A percentile compares a stretch with the other conserved stretches of the same genome.
phyloP scores from a whole-genome alignment of 108 stramenopile genomes.

The Nannochloropsis salina region DNA sequence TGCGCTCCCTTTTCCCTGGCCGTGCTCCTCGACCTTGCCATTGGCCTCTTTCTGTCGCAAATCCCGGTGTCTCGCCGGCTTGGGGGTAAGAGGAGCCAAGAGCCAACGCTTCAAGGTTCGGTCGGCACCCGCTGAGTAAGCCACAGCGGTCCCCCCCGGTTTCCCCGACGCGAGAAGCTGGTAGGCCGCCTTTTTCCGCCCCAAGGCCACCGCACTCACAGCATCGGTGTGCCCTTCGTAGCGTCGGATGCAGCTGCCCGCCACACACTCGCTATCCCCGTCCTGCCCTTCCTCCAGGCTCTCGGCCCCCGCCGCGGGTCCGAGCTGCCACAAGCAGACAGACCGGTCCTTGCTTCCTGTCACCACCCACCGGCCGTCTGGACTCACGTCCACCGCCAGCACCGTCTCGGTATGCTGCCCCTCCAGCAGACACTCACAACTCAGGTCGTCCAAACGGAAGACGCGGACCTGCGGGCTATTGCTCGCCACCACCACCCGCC shows the following conservation, averaged over 20 bases:
- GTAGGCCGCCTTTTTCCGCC: slow-evolving; percentile 51
- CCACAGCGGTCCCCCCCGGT: slow-evolving; percentile 79
- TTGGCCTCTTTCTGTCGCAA: slow-evolving; percentile 23
- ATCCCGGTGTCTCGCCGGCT: not conserved
- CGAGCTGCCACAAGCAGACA: slow-evolving; percentile 67
- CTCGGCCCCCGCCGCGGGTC: not conserved
- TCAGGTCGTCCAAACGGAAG: slow-evolving; percentile 65
- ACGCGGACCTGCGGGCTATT: slow-evolving; percentile 85
- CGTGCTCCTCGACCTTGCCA: slow-evolving; percentile 33
- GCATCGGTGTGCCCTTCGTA: slow-evolving; percentile 34
- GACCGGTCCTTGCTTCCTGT: slow-evolving; percentile 85
- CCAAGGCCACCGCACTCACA: slow-evolving; percentile 31
- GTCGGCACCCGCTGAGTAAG: slow-evolving; percentile 80
- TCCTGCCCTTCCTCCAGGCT: not conserved
- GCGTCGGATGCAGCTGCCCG: not conserved
- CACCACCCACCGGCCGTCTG: slow-evolving; percentile 72
- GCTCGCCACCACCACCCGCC: slow-evolving; percentile 76
- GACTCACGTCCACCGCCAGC: slow-evolving; percentile 77
- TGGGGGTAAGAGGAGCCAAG: slow-evolving; percentile 54
- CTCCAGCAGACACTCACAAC: slow-evolving; percentile 67
- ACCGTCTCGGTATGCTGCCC: slow-evolving; percentile 84
- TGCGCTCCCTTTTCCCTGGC: slow-evolving; percentile 50
- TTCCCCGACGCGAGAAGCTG: slow-evolving; percentile 69
- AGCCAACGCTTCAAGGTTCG: slow-evolving; percentile 86
- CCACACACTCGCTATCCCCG: not conserved